phyloP scores from a whole-genome alignment of 192 early-diverging fungal species.

The Mortierella alpina region DNA sequence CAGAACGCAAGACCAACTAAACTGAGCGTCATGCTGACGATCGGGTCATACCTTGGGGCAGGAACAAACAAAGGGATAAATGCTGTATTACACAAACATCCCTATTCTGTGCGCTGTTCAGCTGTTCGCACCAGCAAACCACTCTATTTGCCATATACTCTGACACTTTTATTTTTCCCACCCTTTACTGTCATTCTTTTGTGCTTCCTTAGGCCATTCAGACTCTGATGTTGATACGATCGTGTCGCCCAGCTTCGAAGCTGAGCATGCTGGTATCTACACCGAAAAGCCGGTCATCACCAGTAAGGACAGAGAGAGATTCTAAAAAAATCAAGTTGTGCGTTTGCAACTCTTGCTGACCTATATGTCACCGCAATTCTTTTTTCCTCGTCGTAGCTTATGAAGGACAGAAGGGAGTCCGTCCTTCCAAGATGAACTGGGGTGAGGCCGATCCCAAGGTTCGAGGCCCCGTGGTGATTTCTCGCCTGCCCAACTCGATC shows the following conservation, averaged over 20 bases:
- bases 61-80: background rate
- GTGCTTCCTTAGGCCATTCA: constrained; percentile 27
- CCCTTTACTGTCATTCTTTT: background rate
- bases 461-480: constrained; percentile 90
- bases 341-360: background rate
- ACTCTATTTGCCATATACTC: background rate
- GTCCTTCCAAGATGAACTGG: constrained; percentile 83
- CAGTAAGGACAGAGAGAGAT: constrained; percentile 22
- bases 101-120: background rate
- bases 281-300: constrained; percentile 41
- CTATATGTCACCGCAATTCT: background rate
- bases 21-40: constrained; percentile 15
- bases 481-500: constrained; percentile 78
- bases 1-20: background rate
- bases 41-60: too few species aligned
- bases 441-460: constrained; percentile 73
- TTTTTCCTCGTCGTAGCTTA: constrained; percentile 53
- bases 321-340: background rate
- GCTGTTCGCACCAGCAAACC: background rate
- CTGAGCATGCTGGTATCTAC: constrained; percentile 14
- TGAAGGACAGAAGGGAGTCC: constrained; percentile 70
- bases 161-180: background rate
- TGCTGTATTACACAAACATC: background rate
- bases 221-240: constrained; percentile 50
- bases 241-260: constrained; percentile 24